A percentile compares a stretch with the other conserved stretches of the same genome.
Evolutionary conservation across 148 eudicot genomes (phyloP).

Genomic region (Spergularia marina): DNA sequence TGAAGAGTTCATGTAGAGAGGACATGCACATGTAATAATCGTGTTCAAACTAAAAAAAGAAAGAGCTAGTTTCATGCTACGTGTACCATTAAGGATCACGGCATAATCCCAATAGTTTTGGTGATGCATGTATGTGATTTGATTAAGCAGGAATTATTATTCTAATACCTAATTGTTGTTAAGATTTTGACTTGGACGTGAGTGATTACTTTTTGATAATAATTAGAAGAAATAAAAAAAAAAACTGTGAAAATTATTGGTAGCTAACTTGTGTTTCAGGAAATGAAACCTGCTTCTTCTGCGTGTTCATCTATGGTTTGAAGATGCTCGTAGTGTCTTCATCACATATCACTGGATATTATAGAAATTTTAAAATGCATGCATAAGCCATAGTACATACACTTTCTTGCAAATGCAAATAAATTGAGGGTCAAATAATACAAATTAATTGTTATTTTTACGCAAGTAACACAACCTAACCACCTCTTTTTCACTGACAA

Average conservation of each 20-base stretch:
- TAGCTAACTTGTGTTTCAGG: constrained; percentile 12
- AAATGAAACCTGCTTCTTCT: constrained; percentile 5
- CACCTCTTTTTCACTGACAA: too few species aligned
- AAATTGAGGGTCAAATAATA: too few species aligned
- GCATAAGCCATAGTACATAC: too few species aligned
- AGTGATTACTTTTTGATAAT: background rate
- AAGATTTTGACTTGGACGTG: constrained; percentile 11
- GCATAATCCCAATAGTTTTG: background rate
- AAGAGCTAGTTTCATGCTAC: background rate
- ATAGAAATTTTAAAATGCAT: too few species aligned
- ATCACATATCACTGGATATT: too few species aligned
- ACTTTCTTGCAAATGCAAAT: too few species aligned
- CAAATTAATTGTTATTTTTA: too few species aligned
- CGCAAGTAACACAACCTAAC: too few species aligned
- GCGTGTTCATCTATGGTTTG: background rate
- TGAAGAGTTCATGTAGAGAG: background rate
- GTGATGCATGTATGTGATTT: constrained; percentile 4
- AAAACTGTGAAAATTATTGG: background rate
- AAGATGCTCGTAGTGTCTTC: background rate
- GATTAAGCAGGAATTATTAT: constrained; percentile 5
- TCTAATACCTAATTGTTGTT: background rate
- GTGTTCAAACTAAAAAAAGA: background rate
- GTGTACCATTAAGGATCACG: constrained; percentile 12
- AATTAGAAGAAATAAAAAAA: background rate
- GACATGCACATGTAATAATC: background rate